Evolutionary conservation across 345 rosid species (phyloP).

Genomic region (Raphanus sativus): DNA sequence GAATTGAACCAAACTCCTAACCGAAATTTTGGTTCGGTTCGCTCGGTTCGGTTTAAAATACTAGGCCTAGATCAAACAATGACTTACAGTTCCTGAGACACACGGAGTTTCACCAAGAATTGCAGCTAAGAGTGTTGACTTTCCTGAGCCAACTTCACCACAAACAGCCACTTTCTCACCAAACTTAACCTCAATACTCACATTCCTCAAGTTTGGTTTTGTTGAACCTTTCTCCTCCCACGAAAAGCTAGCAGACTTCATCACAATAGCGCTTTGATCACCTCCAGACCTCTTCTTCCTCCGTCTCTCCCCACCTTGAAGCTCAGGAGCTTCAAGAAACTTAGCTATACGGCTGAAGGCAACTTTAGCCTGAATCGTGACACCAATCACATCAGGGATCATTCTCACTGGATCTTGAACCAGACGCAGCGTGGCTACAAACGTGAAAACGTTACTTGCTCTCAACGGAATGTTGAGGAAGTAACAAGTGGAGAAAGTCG

Average conservation of each 20-base stretch:
- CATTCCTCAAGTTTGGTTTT: conserved; percentile 62
- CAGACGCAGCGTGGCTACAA: conserved; percentile 82
- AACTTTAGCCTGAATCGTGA: conserved; percentile 85
- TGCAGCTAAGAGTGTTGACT: conserved; percentile 87
- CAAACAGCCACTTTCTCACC: conserved; percentile 86
- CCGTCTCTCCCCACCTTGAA: conserved; percentile 52
- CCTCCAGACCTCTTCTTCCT: conserved; percentile 37
- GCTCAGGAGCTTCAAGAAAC: conserved; percentile 91
- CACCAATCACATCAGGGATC: conserved; percentile 87
- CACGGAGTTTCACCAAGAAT: conserved; percentile 87
- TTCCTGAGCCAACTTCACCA: conserved; percentile 97
- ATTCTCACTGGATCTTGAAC: conserved; percentile 84
- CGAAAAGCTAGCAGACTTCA: conserved; percentile 67
- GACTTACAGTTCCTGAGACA: conserved; percentile 66
- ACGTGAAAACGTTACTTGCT: conserved; percentile 89
- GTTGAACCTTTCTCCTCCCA: conserved; percentile 64
- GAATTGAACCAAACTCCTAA: background rate
- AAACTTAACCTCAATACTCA: conserved; percentile 53
- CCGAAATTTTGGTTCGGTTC: background rate
- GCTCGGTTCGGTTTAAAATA: too few relatives aligned
- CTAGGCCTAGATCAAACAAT: background rate
- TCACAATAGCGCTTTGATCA: conserved; percentile 38
- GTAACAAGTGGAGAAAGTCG: conserved; percentile 85
- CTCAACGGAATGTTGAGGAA: conserved; percentile 68
- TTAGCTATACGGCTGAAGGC: conserved; percentile 72